phyloP scores from a whole-genome alignment of 2,329 filamentous ascomycete species.

The Colletotrichum sp. region DNA sequence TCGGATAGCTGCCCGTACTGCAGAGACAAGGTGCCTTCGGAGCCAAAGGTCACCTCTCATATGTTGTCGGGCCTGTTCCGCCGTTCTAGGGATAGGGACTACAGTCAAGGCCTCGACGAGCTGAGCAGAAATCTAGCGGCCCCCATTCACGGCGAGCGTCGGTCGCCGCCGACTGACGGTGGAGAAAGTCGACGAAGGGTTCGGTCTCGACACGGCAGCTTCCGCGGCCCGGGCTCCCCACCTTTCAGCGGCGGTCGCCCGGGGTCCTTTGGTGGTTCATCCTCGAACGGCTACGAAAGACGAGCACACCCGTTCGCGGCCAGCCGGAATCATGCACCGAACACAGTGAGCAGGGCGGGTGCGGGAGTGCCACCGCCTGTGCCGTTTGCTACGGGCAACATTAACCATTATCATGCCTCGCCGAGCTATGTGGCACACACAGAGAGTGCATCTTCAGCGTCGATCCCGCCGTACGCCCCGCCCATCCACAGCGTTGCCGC shows the following conservation, averaged over 20 bases:
- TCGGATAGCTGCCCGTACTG: slow-evolving; percentile 70
- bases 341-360: neutral
- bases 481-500: neutral
- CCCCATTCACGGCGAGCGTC: slow-evolving; percentile 4
- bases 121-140: neutral
- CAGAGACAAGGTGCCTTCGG: slow-evolving; percentile 63
- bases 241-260: neutral
- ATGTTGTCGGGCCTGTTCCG: neutral
- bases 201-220: slow-evolving; percentile 8
- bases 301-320: neutral
- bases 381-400: neutral
- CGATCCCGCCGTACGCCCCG: neutral
- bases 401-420: neutral
- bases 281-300: neutral
- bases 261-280: neutral
- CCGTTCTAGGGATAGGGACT: slow-evolving; percentile 1
- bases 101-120: neutral
- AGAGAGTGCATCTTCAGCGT: neutral
- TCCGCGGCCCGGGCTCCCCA: slow-evolving; percentile 13
- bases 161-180: slow-evolving; percentile 14
- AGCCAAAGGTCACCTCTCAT: slow-evolving; percentile 28
- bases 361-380: neutral
- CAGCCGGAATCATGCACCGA: neutral
- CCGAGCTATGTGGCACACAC: neutral
- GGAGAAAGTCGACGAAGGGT: slow-evolving; percentile 15